Conservation (phyloP, 345 rosid genomes). For the Lumnitzera littorea region DNA sequence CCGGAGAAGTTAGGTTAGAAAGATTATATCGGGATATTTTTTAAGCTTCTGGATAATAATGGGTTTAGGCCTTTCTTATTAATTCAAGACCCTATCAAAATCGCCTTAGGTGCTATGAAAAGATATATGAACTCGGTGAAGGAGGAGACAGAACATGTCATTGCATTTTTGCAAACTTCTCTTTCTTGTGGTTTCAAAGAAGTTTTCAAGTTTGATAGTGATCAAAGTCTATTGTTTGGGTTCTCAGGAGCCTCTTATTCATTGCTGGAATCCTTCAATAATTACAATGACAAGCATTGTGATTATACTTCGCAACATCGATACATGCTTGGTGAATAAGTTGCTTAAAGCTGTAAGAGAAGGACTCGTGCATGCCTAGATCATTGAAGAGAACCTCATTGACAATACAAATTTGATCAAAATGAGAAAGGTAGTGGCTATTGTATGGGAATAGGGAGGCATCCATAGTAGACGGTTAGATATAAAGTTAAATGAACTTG, state of each 20-base stretch:
- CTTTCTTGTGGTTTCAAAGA: no score
- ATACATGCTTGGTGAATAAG: conserved; percentile 10
- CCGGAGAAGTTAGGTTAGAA: no score
- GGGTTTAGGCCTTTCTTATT: neutral
- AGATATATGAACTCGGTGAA: conserved; percentile 49
- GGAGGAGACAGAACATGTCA: conserved; percentile 43
- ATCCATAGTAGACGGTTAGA: conserved; percentile 62
- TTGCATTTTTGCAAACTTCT: neutral
- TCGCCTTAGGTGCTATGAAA: conserved; percentile 53
- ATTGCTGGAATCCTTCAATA: no score
- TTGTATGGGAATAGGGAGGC: conserved; percentile 55
- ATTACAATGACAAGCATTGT: no score
- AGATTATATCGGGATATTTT: conserved; percentile 20
- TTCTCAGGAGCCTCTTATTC: no score
- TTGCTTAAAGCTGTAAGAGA: conserved; percentile 23
- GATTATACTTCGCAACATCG: no score
- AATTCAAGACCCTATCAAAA: conserved; percentile 54
- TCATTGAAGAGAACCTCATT: conserved; percentile 36
- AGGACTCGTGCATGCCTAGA: conserved; percentile 20
- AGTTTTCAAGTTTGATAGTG: no score
- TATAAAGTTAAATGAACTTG: conserved; percentile 53
- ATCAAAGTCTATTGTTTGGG: no score
- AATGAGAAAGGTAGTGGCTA: conserved; percentile 44
- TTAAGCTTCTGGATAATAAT: conserved; percentile 2
- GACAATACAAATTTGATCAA: conserved; percentile 24